Percentiles rank a stretch among this genome's conserved stretches.
These are phyloP conservation scores for Colletotrichum cereale DNA, from an alignment of 2,329 filamentous ascomycete species.

Conservation along the genomic window DNA sequence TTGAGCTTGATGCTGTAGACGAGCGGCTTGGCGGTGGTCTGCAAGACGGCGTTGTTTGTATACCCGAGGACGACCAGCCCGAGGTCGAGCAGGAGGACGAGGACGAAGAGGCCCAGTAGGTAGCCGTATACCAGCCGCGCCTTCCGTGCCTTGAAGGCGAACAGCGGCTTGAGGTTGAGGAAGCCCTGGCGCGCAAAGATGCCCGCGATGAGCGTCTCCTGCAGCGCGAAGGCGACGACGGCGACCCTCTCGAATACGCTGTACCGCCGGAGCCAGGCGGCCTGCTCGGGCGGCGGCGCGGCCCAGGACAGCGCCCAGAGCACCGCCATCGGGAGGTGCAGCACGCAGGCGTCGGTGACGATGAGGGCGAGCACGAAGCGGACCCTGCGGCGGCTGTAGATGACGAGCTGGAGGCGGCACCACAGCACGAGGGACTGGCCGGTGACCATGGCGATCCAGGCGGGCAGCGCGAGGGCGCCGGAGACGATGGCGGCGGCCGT, in stretches of 20 bases:
- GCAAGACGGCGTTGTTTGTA: slow-evolving; percentile 49
- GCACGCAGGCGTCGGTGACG: slow-evolving; percentile 59
- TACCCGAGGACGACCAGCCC: slow-evolving; percentile 54
- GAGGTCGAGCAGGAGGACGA: slow-evolving; percentile 56
- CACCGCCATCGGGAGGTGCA: slow-evolving; percentile 63
- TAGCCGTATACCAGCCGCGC: slow-evolving; percentile 53
- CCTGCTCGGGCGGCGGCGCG: slow-evolving; percentile 41
- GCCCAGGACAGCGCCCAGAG: slow-evolving; percentile 59
- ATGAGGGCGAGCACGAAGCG: slow-evolving; percentile 62
- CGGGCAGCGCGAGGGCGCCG: slow-evolving; percentile 26
- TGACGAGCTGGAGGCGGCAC: slow-evolving; percentile 68
- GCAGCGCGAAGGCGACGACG: slow-evolving; percentile 67
- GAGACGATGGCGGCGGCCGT: slow-evolving; percentile 59
- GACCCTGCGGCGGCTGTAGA: slow-evolving; percentile 45
- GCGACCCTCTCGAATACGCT: slow-evolving; percentile 66
- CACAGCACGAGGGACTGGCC: slow-evolving; percentile 50
- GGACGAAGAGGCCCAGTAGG: slow-evolving; percentile 52
- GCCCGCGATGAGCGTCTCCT: slow-evolving; percentile 66
- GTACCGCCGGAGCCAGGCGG: slow-evolving; percentile 47
- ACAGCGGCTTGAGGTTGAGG: slow-evolving; percentile 31
- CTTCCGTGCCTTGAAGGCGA: slow-evolving; percentile 54
- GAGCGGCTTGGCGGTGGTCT: slow-evolving; percentile 40
- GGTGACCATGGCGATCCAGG: slow-evolving; percentile 69
- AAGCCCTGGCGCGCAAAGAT: slow-evolving; percentile 67
- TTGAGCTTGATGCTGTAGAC: slow-evolving; percentile 46